Evolutionary conservation across 352 stramenopile species (phyloP), one percentile per base, ranked within the genome.

Genomic region (Pythium apleroticum): DNA sequence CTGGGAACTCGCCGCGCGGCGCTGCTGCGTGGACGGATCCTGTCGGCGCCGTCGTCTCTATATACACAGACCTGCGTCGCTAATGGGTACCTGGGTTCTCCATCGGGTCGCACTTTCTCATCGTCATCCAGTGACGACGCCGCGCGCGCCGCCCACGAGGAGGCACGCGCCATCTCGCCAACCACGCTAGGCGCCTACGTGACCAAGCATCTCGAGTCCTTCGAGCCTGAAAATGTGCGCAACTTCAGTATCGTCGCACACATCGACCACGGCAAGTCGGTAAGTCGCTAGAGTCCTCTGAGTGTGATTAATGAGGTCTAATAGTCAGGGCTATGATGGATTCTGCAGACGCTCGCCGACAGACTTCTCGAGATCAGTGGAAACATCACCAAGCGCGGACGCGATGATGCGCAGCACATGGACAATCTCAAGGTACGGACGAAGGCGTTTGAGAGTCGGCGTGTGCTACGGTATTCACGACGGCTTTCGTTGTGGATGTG

Each of bases 211-310:
- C 70, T 95, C n/a, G 68, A 77, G 31, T 65, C 76, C 2, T 87
- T 93, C 65, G 65, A 57, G 60, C 84, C 86, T 2, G 68, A 90
- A 27, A 96, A 92, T 24, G 89, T 95, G 66, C 81, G 88, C 74
- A 96, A 96, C 74, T 96, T 96, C 69, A 92, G 85, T 68, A 97
- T 97, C 67, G 89, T 97, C 35, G 88, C 90, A 15, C 90, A 97
- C 57, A 97, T 97, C 37, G 90, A 97, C 65, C 90, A 97, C 69
- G 90, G 90, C 66, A 97, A 97, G 77, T 95, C 86, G 76, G 86
- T 94, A 60, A 46, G 75, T 80, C 10, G 1, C 24, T 39, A 19
- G 25, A 19, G 14, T 10, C 7, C 30, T 45, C 10, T 45, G 14
- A 14, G 35, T 17, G 8, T 41, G 30, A 41, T 27, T 24, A 5